Percentiles rank a stretch among this genome's conserved stretches.
phyloP scores from a whole-genome alignment of 1,284 basidiomycete species.

The Leccinum angustisporum region DNA sequence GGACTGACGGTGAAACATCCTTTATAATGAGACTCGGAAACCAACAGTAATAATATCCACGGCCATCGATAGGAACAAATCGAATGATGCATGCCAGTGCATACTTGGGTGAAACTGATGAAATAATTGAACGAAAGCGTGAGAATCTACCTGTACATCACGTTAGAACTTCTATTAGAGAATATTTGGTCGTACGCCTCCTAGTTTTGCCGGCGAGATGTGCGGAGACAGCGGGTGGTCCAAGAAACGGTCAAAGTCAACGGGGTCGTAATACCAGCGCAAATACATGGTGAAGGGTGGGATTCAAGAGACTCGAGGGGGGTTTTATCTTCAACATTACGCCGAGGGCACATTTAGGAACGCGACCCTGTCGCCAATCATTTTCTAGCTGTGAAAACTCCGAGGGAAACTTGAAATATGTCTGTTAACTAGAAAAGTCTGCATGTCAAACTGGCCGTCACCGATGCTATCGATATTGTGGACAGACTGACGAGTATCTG shows the following conservation, averaged over 20 bases:
- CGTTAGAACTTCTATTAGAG: too few relatives aligned
- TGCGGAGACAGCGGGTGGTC: too few relatives aligned
- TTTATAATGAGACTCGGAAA: too few relatives aligned
- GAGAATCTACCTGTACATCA: too few relatives aligned
- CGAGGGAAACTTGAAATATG: neutral
- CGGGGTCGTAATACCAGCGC: slow-evolving; percentile 41
- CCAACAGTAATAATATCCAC: too few relatives aligned
- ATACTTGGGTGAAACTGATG: too few relatives aligned
- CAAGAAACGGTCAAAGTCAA: slow-evolving; percentile 41
- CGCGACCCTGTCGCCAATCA: neutral
- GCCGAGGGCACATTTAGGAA: neutral
- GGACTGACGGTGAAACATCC: too few relatives aligned
- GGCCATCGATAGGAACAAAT: too few relatives aligned
- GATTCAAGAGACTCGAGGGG: neutral
- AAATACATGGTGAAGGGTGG: slow-evolving; percentile 30
- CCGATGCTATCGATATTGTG: neutral
- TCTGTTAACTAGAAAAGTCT: neutral
- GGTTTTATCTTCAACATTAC: slow-evolving; percentile 4
- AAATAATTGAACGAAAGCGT: too few relatives aligned
- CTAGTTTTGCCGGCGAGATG: too few relatives aligned
- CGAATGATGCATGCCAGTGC: too few relatives aligned
- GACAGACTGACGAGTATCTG: neutral
- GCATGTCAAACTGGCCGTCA: neutral
- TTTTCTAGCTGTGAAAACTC: neutral
- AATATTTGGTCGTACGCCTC: too few relatives aligned